Base-by-base conservation (phyloP, 495 filamentous ascomycete genomes). In the Aspergillus haitiensis region DNA sequence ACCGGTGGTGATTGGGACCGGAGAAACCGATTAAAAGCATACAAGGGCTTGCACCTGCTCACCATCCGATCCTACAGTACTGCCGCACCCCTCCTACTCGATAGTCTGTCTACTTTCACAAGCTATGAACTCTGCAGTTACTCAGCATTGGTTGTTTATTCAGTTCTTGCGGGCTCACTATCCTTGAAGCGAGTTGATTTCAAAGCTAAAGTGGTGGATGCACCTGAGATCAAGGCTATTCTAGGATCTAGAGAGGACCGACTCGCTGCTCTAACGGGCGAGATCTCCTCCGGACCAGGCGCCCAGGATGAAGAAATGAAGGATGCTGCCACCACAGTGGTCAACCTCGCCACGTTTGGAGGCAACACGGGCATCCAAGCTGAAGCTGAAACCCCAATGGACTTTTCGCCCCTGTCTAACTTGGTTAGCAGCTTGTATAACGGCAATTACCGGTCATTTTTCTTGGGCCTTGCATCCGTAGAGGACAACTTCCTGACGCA, bases 1-100 rank as follows among this genome's bases (percentile, higher is more conserved):
- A 89, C 85, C 60, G 94, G 94, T 64, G 94, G 94, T 64, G 94
- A 98, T 72, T 98, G 94, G 94, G 94, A 98, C 74, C 89, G 94
- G 32, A 87, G 94, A 69, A 98, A 98, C 75, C 88, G 94, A 51
- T 84, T 98, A 45, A 98, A 98, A 85, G 95, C 94, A 55, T 98
- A 98, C 83, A 91, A 96, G 74, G 94, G 94, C 61, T 78, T 98
- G 34, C 89, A 97, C 70, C 82, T 97, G 9, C 88, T 98, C 59
- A 96, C 93, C 34, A 84, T 90, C 52, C 92, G 94, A 46, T 92
- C 91, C 52, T 92, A 97, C 78, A 88, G 85, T 70, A 79, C 90
- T 51, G 93, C 92, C 33, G 94, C 95, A 6, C 95, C 95, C 45
- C 82, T 97, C 7, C 88, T 98, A 32, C 90, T 98, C 55, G 94